Base-by-base conservation (phyloP, 2,329 filamentous ascomycete genomes). In the Diplodia corticola region DNA sequence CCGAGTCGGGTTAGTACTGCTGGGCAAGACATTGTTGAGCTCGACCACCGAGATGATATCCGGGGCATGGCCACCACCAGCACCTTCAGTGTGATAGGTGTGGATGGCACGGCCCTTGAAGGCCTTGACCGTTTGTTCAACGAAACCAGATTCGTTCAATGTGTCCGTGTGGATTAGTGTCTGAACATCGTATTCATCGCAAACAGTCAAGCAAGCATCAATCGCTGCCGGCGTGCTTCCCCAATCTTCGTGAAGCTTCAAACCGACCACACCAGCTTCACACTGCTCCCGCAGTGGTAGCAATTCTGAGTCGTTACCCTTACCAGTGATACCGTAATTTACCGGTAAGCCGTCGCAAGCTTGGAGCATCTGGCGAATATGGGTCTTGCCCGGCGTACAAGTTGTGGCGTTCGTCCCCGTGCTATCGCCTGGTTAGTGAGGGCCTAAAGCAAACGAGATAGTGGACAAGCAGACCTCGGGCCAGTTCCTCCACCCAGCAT, bases 161-260 rank as follows among this genome's bases (percentile, higher is more conserved):
- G 94, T 97, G 77, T 98, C 94, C 0, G 93, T 97, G 77, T 67
- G 94, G 72, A 98, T 96, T 70, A 97, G 87, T 70, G 91, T 96
- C 78, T 98, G 94, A 28, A 98, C 87, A 74, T 98, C 94, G 65
- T 92, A 86, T 75, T 96, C 90, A 73, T 98, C 94, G 76, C 93
- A 97, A 50, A 97, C 90, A 1, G 81, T 74, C 50, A 78, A 84
- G 73, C 94, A 97, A 1, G 90, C 85, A 77, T 98, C 93, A 73
- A 98, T 98, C 24, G 92, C 93, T 1, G 92, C 90, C 0, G 94
- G 94, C 1, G 94, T 97, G 24, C 86, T 88, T 63, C 94, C 94
- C 94, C 94, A 98, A 78, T 98, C 94, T 80, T 98, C 94, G 77
- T 98, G 94, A 6, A 98, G 83, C 78, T 98, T 98, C 68, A 98